Evolutionary conservation across 2,329 filamentous ascomycete species (phyloP), one percentile per base, ranked within the genome.

Genomic region (Dothideomycetidae sp.): DNA sequence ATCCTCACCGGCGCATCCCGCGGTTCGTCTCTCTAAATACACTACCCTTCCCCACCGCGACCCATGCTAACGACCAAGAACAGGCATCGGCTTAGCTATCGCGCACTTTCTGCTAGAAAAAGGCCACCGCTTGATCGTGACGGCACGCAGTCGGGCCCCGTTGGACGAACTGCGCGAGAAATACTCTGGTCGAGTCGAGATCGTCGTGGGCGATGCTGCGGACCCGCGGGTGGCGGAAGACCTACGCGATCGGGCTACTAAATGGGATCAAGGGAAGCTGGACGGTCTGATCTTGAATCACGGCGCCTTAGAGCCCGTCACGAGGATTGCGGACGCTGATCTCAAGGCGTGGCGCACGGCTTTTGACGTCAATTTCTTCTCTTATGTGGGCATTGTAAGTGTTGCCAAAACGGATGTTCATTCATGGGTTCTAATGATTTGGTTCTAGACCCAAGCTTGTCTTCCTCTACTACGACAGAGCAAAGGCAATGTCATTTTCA

Each of bases 261-360:
- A 70, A 17, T 62, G 70, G 0, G 96, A 46, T 30, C 31, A 83
- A 55, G 78, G 77, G 7, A 66, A 64, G 33, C 60, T 98, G 3
- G 85, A 98, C 53, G 80, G 77, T 1, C 55, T 98, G 31, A 73
- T 98, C 10, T 63, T 96, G 44, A 96, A 96, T 57, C 90, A 98
- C 54, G 86, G 85, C 13, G 66, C 75, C 1, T 61, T 98, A 31
- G 70, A 75, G n/a, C 81, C 84, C 1, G 76, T 92, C 29, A 73
- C 72, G 35, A 73, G 71, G 41, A 62, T 96, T 31, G 73, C 63
- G 3, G 71, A 88, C 39, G 67, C 70, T 11, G 70, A 72, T n/a
- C 53, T 75, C 0, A 74, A 80, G 26, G 77, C 81, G 43, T 94
- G 86, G 82, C 78, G 75, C 50, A 59, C 62, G 2, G 65, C 71